Percentiles rank a stretch among this genome's conserved stretches.
These are phyloP conservation scores for Davidsoniella virescens DNA, from an alignment of 2,329 filamentous ascomycete species.

Conservation along the genomic window DNA sequence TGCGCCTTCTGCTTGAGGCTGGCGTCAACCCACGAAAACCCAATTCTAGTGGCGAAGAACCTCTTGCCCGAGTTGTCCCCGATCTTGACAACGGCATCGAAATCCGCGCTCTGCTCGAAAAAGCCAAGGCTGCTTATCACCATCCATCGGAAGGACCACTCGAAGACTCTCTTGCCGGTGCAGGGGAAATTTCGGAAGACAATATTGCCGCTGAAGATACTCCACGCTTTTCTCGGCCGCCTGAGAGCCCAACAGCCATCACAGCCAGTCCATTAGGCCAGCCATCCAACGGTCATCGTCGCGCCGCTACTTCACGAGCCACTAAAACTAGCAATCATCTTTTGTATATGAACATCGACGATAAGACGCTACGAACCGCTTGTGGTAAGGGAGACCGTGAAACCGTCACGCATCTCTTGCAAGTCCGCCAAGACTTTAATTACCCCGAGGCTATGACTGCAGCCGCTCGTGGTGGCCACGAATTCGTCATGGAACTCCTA, in stretches of 20 bases:
- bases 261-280: slow-evolving; percentile 14
- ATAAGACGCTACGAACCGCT: slow-evolving; percentile 43
- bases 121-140: slow-evolving; percentile 10
- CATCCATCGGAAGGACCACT: slow-evolving; percentile 8
- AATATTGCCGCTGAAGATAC: neutral
- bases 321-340: slow-evolving; percentile 49
- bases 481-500: slow-evolving; percentile 67
- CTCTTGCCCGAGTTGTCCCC: slow-evolving; percentile 64
- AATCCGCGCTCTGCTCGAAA: slow-evolving; percentile 42
- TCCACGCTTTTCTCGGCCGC: slow-evolving; percentile 33
- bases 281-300: slow-evolving; percentile 26
- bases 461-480: slow-evolving; percentile 81
- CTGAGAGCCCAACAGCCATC: slow-evolving; percentile 20
- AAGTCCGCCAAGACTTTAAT: slow-evolving; percentile 43
- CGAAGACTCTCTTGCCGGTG: slow-evolving; percentile 1
- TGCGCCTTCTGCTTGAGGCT: slow-evolving; percentile 66
- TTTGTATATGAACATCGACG: slow-evolving; percentile 46
- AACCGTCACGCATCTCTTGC: slow-evolving; percentile 43
- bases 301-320: slow-evolving; percentile 39
- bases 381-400: slow-evolving; percentile 45
- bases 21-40: slow-evolving; percentile 84
- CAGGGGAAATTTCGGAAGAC: slow-evolving; percentile 35
- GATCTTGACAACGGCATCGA: slow-evolving; percentile 65
- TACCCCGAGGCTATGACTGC: slow-evolving; percentile 82
- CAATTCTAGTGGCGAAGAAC: slow-evolving; percentile 85